Percentiles rank a stretch among this genome's conserved stretches.
phyloP scores from a whole-genome alignment of 306 rosid species.

The Casuarina cunninghamiana region DNA sequence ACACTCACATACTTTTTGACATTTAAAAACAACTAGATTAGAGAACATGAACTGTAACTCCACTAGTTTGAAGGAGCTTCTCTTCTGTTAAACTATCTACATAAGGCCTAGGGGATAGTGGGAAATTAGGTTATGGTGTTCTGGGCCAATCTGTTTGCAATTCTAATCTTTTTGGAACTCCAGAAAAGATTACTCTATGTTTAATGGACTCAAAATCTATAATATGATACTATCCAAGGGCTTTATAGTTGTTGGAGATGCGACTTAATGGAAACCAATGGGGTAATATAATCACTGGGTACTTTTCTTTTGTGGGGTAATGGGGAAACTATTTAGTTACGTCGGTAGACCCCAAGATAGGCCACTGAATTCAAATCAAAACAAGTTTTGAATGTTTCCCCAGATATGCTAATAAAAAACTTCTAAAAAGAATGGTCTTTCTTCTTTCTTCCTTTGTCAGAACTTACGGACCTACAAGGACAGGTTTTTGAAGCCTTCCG shows the following conservation, averaged over 20 bases:
- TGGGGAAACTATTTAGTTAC: too few species aligned
- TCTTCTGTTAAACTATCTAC: background rate
- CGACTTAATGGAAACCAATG: background rate
- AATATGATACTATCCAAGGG: too few species aligned
- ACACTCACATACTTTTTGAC: background rate
- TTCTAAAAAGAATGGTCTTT: background rate
- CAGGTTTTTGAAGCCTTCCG: too few species aligned
- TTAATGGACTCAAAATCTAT: too few species aligned
- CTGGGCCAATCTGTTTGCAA: too few species aligned
- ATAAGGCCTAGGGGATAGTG: background rate
- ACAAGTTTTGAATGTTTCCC: background rate
- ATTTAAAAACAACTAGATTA: background rate
- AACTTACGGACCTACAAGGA: background rate
- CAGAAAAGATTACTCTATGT: too few species aligned
- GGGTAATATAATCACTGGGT: too few species aligned
- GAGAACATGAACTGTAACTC: background rate
- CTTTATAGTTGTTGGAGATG: background rate
- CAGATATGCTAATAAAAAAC: background rate
- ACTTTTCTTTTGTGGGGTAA: too few species aligned
- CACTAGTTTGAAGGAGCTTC: background rate
- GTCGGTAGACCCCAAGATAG: background rate
- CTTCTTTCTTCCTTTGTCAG: background rate
- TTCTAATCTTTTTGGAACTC: too few species aligned
- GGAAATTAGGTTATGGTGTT: background rate
- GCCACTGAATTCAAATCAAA: background rate